Evolutionary conservation across 768 basidiomycete genomes (phyloP).

Genomic region (Tulasnella sp.): DNA sequence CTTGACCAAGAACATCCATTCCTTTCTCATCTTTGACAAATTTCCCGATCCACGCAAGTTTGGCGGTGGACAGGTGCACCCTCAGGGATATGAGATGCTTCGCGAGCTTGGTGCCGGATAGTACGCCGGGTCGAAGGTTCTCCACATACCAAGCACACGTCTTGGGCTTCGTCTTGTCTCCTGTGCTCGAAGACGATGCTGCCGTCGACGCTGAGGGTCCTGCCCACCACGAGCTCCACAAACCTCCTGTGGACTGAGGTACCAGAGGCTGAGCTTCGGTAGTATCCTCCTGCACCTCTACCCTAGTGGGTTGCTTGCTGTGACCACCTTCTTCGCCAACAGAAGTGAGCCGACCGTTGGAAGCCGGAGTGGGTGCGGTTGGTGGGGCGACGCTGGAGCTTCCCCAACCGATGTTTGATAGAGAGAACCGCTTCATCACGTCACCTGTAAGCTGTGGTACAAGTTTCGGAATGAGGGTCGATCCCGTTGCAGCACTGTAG

Average conservation of each 20-base stretch:
- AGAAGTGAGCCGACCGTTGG: not conserved
- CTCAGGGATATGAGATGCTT: conserved; percentile 75
- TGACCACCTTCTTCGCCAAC: not conserved
- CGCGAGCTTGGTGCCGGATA: conserved; percentile 44
- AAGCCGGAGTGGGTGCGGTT: conserved; percentile 17
- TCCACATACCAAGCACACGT: conserved; percentile 54
- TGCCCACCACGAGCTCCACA: conserved; percentile 50
- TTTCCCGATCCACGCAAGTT: conserved; percentile 62
- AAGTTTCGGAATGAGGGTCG: conserved; percentile 48
- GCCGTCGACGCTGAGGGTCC: conserved; percentile 14
- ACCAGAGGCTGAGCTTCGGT: conserved; percentile 21
- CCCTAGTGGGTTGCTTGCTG: not conserved
- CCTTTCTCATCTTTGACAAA: conserved; percentile 62
- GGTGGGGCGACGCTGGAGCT: conserved; percentile 23
- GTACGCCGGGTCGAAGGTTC: conserved; percentile 33
- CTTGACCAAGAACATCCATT: conserved; percentile 44
- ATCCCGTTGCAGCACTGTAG: conserved; percentile 48
- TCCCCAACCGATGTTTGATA: conserved; percentile 43
- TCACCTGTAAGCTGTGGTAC: conserved; percentile 65
- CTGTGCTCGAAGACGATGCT: not conserved
- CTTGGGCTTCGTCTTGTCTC: conserved; percentile 24
- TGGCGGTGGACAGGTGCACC: conserved; percentile 76
- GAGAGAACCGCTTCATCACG: conserved; percentile 51
- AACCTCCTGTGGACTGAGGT: conserved; percentile 60
- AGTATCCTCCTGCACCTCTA: not conserved